Evolutionary conservation across 2,329 filamentous ascomycete species (phyloP).

Genomic region (Karstenula rhodostoma): DNA sequence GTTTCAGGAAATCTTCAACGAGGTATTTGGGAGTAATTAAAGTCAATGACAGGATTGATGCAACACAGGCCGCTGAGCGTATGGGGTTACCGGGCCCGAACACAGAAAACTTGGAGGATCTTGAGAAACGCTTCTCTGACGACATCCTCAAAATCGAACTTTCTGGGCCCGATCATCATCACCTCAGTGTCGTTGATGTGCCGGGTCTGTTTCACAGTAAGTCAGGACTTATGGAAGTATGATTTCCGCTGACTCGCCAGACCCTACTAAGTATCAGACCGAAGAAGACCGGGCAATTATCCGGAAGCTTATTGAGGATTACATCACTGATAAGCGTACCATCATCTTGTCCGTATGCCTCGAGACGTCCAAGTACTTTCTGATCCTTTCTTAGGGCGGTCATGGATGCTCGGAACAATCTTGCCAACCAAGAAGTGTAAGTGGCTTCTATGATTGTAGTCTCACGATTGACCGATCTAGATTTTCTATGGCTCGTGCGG

Average conservation of each 20-base stretch:
- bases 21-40: slow-evolving; percentile 1
- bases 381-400: slow-evolving; percentile 15
- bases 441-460: neutral
- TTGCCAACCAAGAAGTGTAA: slow-evolving; percentile 23
- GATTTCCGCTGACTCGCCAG: slow-evolving; percentile 8
- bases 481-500: slow-evolving; percentile 43
- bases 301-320: slow-evolving; percentile 17
- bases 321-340: slow-evolving; percentile 19
- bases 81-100: slow-evolving; percentile 20
- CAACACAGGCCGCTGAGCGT: slow-evolving; percentile 16
- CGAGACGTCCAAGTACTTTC: neutral
- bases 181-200: slow-evolving; percentile 54
- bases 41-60: neutral
- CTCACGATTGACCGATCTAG: slow-evolving; percentile 7
- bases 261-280: slow-evolving; percentile 22
- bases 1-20: slow-evolving; percentile 17
- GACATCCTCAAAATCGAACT: slow-evolving; percentile 53
- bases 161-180: slow-evolving; percentile 48
- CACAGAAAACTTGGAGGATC: slow-evolving; percentile 17
- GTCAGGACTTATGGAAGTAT: neutral
- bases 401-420: slow-evolving; percentile 22
- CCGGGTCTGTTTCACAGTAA: slow-evolving; percentile 50
- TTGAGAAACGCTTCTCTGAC: slow-evolving; percentile 21
- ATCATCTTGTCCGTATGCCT: slow-evolving; percentile 14
- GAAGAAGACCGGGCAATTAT: slow-evolving; percentile 20